These are phyloP conservation scores for Phytophthora gonapodyides DNA, from an alignment of 352 stramenopile species.

Conservation along the genomic window DNA sequence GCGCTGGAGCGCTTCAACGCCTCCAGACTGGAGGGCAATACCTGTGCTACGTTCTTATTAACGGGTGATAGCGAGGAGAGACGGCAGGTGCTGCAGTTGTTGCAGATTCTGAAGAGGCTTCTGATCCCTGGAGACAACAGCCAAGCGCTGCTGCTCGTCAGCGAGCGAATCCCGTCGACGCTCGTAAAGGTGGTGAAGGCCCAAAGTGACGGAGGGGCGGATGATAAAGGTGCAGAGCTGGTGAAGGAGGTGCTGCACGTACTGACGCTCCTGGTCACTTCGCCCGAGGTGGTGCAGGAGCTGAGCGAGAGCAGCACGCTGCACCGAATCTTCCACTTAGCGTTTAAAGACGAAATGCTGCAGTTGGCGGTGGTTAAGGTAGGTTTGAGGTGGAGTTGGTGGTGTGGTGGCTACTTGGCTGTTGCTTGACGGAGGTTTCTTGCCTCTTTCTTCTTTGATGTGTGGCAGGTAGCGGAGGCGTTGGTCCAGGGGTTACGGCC, in stretches of 20 bases:
- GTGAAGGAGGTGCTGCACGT: constrained; percentile 34
- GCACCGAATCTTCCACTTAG: constrained; percentile 57
- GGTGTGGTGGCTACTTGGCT: background rate
- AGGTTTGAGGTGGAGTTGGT: constrained; percentile 1
- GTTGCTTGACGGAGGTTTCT: background rate
- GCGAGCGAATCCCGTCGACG: constrained; percentile 56
- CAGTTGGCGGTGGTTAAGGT: constrained; percentile 27
- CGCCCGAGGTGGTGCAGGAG: constrained; percentile 51
- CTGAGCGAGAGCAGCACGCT: constrained; percentile 51
- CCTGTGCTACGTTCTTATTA: constrained; percentile 13
- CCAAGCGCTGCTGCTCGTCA: constrained; percentile 45
- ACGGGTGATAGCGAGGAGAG: constrained; percentile 6
- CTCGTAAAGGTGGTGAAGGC: constrained; percentile 62
- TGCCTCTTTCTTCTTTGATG: background rate
- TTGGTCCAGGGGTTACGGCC: constrained; percentile 27
- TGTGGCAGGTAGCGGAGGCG: constrained; percentile 34
- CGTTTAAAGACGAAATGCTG: constrained; percentile 27
- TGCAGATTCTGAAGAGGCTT: too few relatives aligned
- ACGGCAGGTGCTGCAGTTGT: constrained; percentile 20
- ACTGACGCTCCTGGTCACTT: constrained; percentile 37
- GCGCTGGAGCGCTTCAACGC: constrained; percentile 47
- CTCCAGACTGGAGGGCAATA: constrained; percentile 31
- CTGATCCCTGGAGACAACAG: constrained; percentile 8
- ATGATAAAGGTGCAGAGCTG: constrained; percentile 13
- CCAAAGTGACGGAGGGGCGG: constrained; percentile 14